Percentiles rank a stretch among this genome's conserved stretches.
phyloP scores from a whole-genome alignment of 352 stramenopile species.

The Phytophthora foliorum region DNA sequence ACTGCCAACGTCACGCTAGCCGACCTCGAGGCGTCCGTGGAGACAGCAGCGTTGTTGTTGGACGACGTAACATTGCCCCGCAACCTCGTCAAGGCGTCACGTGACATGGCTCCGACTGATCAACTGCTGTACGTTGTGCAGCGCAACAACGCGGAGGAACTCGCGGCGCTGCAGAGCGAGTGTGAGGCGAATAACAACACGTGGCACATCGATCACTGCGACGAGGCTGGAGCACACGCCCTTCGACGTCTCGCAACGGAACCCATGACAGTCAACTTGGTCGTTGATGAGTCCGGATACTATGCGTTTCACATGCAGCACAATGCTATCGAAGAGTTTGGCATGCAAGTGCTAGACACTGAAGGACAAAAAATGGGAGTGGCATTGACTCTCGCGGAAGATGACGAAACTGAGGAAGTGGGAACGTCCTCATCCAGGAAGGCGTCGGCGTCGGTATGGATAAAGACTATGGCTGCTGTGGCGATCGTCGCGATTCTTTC shows the following conservation, averaged over 20 bases:
- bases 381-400: constrained; percentile 33
- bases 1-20: constrained; percentile 26
- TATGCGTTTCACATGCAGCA: constrained; percentile 64
- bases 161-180: constrained; percentile 41
- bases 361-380: constrained; percentile 23
- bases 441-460: constrained; percentile 40
- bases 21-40: constrained; percentile 38
- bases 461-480: constrained; percentile 52
- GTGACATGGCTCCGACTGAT: constrained; percentile 51
- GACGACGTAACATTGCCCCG: constrained; percentile 53
- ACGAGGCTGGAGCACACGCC: constrained; percentile 42
- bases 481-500: constrained; percentile 50
- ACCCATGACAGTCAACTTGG: constrained; percentile 54
- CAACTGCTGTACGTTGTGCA: constrained; percentile 56
- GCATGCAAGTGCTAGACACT: constrained; percentile 45
- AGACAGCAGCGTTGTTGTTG: constrained; percentile 31
- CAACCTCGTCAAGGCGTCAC: constrained; percentile 51
- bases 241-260: constrained; percentile 36
- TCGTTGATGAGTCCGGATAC: constrained; percentile 37
- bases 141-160: constrained; percentile 57
- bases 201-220: constrained; percentile 64
- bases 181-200: constrained; percentile 53
- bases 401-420: constrained; percentile 25
- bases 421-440: constrained; percentile 28
- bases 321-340: constrained; percentile 57